Conservation (phyloP, 1,284 basidiomycete genomes). For the Butyriboletus appendiculatus region DNA sequence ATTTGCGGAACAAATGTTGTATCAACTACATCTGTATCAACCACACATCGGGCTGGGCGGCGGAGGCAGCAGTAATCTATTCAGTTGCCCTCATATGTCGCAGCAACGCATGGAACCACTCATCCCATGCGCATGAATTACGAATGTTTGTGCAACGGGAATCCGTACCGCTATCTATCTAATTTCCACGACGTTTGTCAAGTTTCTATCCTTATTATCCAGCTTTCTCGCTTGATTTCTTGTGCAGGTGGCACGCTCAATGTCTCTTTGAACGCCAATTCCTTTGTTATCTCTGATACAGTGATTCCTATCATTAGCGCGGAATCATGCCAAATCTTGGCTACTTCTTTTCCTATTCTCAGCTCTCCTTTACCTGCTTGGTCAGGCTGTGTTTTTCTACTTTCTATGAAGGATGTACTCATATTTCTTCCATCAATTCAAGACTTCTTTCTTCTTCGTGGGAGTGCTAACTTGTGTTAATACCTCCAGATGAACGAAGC, state of each 20-base stretch:
- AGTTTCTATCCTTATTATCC: constrained; percentile 32
- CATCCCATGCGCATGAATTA: constrained; percentile 27
- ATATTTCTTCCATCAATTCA: constrained; percentile 19
- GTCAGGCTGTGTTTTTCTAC: constrained; percentile 20
- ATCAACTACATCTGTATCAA: constrained; percentile 36
- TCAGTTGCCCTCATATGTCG: constrained; percentile 31
- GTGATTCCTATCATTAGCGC: constrained; percentile 7
- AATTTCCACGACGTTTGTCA: constrained; percentile 15
- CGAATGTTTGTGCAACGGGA: constrained; percentile 28
- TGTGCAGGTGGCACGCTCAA: constrained; percentile 12
- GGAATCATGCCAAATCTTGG: constrained; percentile 14
- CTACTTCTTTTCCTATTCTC: constrained; percentile 1
- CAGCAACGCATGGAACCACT: constrained; percentile 19
- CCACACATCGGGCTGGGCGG: constrained; percentile 21
- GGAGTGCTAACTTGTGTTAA: background rate
- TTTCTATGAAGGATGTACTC: constrained; percentile 20
- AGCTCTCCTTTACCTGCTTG: constrained; percentile 19
- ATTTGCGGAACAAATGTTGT: constrained; percentile 32
- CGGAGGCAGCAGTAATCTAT: constrained; percentile 30
- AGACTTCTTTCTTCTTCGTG: background rate
- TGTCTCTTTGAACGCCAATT: constrained; percentile 5
- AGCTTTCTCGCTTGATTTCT: constrained; percentile 22
- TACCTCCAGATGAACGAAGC: background rate
- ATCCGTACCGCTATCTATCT: constrained; percentile 23
- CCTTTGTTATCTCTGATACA: constrained; percentile 2